Evolutionary conservation across 768 basidiomycete genomes (phyloP).

Genomic region (Boletus coccyginus): DNA sequence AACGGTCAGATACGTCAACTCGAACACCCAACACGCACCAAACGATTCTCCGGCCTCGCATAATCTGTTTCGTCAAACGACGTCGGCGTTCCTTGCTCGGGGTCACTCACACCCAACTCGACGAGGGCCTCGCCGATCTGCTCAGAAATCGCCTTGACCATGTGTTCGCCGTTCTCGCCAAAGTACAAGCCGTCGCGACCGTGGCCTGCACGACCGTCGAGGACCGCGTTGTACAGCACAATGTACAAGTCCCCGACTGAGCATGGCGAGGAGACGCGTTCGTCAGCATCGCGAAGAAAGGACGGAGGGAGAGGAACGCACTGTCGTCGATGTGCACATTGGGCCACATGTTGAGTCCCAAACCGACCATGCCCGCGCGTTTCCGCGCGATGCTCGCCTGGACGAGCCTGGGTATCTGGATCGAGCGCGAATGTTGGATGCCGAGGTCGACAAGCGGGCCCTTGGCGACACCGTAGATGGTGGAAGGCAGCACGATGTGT

Average conservation of each 20-base stretch:
- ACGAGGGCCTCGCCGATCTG: conserved; percentile 33
- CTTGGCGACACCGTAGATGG: conserved; percentile 55
- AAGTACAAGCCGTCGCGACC: conserved; percentile 50
- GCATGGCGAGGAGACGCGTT: neutral
- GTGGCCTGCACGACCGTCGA: conserved; percentile 6
- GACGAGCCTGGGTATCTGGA: conserved; percentile 52
- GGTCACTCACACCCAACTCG: neutral
- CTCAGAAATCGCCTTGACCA: conserved; percentile 38
- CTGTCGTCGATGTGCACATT: conserved; percentile 54
- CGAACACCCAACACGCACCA: neutral
- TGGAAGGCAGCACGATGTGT: conserved; percentile 49
- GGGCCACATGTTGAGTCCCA: conserved; percentile 58
- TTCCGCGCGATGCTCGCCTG: conserved; percentile 42
- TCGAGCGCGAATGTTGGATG: conserved; percentile 48
- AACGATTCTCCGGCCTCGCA: neutral
- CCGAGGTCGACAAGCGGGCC: conserved; percentile 43
- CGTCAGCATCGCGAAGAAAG: no score
- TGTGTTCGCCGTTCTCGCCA: conserved; percentile 47
- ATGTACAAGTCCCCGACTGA: conserved; percentile 39
- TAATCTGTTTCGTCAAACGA: conserved; percentile 35
- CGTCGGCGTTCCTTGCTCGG: conserved; percentile 31
- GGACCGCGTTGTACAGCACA: conserved; percentile 37
- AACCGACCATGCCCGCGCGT: conserved; percentile 53
- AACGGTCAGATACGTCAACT: neutral
- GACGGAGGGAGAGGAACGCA: neutral